phyloP scores from a whole-genome alignment of 306 rosid genomes.

The Datisca glomerata region DNA sequence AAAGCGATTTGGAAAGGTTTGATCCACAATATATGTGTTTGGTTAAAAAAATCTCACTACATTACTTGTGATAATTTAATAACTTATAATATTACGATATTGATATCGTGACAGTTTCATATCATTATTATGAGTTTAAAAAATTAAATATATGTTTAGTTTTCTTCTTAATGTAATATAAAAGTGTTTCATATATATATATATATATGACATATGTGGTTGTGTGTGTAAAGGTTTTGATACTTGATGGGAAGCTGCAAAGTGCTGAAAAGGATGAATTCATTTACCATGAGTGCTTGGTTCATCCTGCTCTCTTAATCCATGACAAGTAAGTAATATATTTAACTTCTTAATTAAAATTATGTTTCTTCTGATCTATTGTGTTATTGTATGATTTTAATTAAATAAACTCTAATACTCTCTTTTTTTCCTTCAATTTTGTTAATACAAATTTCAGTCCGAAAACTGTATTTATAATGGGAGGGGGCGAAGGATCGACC shows the following conservation, averaged over 20 bases:
- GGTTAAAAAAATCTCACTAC: too few relatives aligned
- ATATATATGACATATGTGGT: too few relatives aligned
- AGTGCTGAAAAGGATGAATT: slow-evolving; percentile 28
- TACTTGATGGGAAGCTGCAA: slow-evolving; percentile 27
- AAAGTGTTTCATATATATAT: too few relatives aligned
- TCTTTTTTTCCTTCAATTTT: neutral
- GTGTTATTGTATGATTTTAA: neutral
- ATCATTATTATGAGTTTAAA: too few relatives aligned
- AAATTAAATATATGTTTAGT: too few relatives aligned
- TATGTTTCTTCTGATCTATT: neutral
- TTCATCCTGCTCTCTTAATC: slow-evolving; percentile 23
- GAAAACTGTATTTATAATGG: slow-evolving; percentile 20
- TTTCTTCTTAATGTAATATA: neutral
- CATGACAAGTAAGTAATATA: slow-evolving; percentile 16
- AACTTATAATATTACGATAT: too few relatives aligned
- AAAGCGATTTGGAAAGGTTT: slow-evolving; percentile 24
- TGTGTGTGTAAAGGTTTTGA: too few relatives aligned
- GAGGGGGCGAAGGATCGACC: slow-evolving; percentile 26
- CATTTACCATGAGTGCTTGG: slow-evolving; percentile 25
- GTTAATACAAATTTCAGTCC: slow-evolving; percentile 14
- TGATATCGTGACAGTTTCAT: too few relatives aligned
- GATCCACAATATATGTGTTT: too few relatives aligned
- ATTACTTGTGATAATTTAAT: too few relatives aligned
- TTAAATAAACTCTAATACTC: too few relatives aligned
- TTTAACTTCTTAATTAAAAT: neutral